Conservation (phyloP, 345 rosid species). For the Erucastrum elatum region DNA sequence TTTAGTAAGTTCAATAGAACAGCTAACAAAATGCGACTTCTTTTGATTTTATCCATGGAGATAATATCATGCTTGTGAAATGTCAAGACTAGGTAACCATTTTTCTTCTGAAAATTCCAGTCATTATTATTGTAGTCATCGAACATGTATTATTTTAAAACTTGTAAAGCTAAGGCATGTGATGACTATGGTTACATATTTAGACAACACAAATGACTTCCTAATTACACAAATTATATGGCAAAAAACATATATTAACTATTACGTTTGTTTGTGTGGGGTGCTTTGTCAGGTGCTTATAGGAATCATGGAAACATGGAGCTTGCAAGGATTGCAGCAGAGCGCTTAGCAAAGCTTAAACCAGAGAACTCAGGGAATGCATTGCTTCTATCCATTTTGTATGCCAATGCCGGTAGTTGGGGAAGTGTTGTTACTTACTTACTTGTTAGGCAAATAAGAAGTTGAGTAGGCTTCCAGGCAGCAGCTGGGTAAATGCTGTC, state of each 20-base stretch:
- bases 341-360: slow-evolving; percentile 61
- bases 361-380: slow-evolving; percentile 65
- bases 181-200: too few relatives aligned
- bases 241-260: too few relatives aligned
- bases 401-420: slow-evolving; percentile 68
- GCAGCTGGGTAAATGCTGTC: slow-evolving; percentile 63
- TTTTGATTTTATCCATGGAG: not conserved
- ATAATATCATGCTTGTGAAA: too few relatives aligned
- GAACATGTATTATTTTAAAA: too few relatives aligned
- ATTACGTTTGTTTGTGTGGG: slow-evolving; percentile 64
- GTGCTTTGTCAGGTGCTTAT: slow-evolving; percentile 84
- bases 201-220: too few relatives aligned
- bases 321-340: slow-evolving; percentile 66
- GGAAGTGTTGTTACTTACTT: slow-evolving; percentile 37
- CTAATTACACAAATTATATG: too few relatives aligned
- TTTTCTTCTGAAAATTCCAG: too few relatives aligned
- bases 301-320: slow-evolving; percentile 65
- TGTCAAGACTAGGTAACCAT: too few relatives aligned
- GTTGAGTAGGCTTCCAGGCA: slow-evolving; percentile 52
- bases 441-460: slow-evolving; percentile 50
- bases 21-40: slow-evolving; percentile 5
- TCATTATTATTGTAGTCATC: too few relatives aligned
- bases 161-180: too few relatives aligned
- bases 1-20: not conserved
- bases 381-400: slow-evolving; percentile 53